phyloP scores from a whole-genome alignment of 768 basidiomycete genomes.

The Candolleomyces efflorescens region DNA sequence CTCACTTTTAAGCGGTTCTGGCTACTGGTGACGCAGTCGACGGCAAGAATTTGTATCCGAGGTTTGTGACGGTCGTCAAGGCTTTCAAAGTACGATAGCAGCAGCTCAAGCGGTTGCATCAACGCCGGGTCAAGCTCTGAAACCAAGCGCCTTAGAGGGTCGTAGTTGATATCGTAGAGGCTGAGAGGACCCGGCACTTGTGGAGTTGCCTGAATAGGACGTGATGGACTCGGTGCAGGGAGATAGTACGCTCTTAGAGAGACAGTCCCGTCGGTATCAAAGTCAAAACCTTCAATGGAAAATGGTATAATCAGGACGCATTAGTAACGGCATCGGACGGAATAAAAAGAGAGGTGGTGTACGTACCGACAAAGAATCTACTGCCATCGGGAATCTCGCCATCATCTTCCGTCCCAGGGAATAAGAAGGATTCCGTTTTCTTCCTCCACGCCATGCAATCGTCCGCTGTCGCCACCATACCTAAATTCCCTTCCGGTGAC shows the following conservation, averaged over 20 bases:
- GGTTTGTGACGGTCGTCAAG: constrained; percentile 19
- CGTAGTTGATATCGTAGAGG: constrained; percentile 22
- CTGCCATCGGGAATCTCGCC: constrained; percentile 16
- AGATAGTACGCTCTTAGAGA: constrained; percentile 28
- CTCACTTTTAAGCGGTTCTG: constrained; percentile 26
- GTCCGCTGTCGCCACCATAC: constrained; percentile 20
- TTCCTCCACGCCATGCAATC: constrained; percentile 24
- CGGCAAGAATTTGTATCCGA: constrained; percentile 23
- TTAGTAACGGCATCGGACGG: neutral
- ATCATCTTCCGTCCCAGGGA: constrained; percentile 14
- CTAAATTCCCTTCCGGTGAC: constrained; percentile 23
- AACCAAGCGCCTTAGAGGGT: constrained; percentile 18
- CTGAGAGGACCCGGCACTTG: constrained; percentile 8
- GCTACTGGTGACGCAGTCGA: constrained; percentile 23
- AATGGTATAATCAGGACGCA: neutral
- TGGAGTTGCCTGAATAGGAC: neutral
- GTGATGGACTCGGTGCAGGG: constrained; percentile 15
- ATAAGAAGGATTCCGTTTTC: constrained; percentile 24
- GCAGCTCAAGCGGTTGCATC: constrained; percentile 19
- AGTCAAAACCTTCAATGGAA: constrained; percentile 24
- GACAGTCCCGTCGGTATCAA: constrained; percentile 20
- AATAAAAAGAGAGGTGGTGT: neutral
- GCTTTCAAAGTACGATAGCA: constrained; percentile 22
- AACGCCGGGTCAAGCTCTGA: constrained; percentile 20
- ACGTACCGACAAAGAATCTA: constrained; percentile 28